These are phyloP conservation scores for Ganoderma sinense DNA, from an alignment of 1,284 basidiomycete species.

Conservation along the genomic window DNA sequence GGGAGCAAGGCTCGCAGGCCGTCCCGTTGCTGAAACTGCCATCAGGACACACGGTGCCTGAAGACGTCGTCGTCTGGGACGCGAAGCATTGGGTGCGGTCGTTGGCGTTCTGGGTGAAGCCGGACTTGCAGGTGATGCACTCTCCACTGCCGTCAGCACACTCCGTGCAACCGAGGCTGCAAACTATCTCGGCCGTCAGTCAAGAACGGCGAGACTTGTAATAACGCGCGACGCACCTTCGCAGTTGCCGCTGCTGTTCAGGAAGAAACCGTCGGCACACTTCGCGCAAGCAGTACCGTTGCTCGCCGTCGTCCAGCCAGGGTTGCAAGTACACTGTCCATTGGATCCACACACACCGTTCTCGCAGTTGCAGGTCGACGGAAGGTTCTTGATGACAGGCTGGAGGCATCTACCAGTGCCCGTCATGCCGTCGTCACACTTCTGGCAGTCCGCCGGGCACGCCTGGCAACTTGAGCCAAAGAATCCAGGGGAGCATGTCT, in stretches of 20 bases:
- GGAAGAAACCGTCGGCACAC: slow-evolving; percentile 79
- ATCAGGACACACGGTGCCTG: slow-evolving; percentile 67
- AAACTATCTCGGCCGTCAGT: slow-evolving; percentile 53
- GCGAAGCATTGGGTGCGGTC: slow-evolving; percentile 75
- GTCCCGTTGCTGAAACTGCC: slow-evolving; percentile 68
- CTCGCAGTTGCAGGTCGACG: slow-evolving; percentile 76
- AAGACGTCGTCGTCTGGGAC: slow-evolving; percentile 53
- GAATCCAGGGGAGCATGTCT: slow-evolving; percentile 73
- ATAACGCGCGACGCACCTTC: slow-evolving; percentile 53
- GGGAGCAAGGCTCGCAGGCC: slow-evolving; percentile 65
- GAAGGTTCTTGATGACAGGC: slow-evolving; percentile 55
- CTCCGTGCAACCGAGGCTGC: slow-evolving; percentile 71
- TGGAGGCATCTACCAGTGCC: slow-evolving; percentile 75
- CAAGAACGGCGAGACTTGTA: not conserved
- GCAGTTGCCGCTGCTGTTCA: slow-evolving; percentile 73
- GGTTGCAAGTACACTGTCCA: slow-evolving; percentile 76
- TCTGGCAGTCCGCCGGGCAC: slow-evolving; percentile 70
- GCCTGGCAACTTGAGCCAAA: slow-evolving; percentile 74
- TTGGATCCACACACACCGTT: slow-evolving; percentile 76
- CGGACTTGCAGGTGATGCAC: slow-evolving; percentile 74
- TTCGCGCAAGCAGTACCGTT: slow-evolving; percentile 79
- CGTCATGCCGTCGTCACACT: slow-evolving; percentile 80
- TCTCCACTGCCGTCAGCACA: slow-evolving; percentile 73
- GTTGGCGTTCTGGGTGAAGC: slow-evolving; percentile 70
- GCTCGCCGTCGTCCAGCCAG: slow-evolving; percentile 74